Evolutionary conservation across 2,329 filamentous ascomycete species (phyloP).

Genomic region (Aspergillus arachidicola): DNA sequence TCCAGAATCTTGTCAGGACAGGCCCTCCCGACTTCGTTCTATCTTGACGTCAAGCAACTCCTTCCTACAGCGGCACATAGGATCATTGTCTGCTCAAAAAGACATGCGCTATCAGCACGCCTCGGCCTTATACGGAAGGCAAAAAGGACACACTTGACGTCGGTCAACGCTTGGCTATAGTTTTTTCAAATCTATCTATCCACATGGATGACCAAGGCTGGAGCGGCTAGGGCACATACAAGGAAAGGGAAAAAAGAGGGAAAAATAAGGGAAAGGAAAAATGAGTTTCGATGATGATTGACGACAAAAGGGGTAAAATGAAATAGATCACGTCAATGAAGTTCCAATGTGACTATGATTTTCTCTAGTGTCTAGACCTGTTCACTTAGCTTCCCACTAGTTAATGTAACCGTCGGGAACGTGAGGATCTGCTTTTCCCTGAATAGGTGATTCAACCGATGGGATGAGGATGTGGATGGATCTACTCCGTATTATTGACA

Average conservation of each 20-base stretch:
- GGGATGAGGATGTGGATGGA: neutral
- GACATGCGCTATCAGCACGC: neutral
- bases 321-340: neutral
- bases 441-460: neutral
- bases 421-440: neutral
- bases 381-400: neutral
- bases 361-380: neutral
- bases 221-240: neutral
- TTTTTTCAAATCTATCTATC: neutral
- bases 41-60: neutral
- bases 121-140: neutral
- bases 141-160: neutral
- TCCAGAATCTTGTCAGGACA: neutral
- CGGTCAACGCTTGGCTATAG: neutral
- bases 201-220: neutral
- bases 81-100: neutral
- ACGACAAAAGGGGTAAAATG: neutral
- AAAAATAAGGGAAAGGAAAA: neutral
- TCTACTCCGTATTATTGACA: neutral
- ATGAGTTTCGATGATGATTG: neutral
- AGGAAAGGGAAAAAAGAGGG: neutral
- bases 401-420: neutral
- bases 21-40: neutral
- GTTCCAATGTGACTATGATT: neutral
- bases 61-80: neutral